phyloP scores from a whole-genome alignment of 192 early-diverging fungal genomes.

The Linnemannia schmuckeri region DNA sequence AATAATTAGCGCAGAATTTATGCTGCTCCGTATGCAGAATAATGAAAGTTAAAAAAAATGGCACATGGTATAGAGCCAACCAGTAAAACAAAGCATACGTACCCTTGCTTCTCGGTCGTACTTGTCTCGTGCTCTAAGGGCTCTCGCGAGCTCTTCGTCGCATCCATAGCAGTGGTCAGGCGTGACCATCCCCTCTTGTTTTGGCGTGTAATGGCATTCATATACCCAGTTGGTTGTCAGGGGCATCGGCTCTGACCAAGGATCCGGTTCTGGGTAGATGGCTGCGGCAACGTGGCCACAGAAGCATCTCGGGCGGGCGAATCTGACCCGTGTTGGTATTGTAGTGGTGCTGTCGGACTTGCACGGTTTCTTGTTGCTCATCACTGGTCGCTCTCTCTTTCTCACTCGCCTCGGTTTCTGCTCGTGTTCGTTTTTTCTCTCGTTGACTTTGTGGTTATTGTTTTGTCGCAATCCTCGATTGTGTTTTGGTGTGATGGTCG shows the following conservation, averaged over 20 bases:
- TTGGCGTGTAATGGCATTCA: slow-evolving; percentile 24
- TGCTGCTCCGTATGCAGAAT: neutral
- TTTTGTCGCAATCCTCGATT: neutral
- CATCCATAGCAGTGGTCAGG: slow-evolving; percentile 24
- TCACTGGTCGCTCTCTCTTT: neutral
- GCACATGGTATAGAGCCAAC: neutral
- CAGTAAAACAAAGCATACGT: neutral
- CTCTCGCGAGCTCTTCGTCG: neutral
- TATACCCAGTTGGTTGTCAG: slow-evolving; percentile 22
- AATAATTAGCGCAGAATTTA: neutral
- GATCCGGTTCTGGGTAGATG: slow-evolving; percentile 11
- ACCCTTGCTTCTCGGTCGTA: neutral
- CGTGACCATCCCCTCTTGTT: slow-evolving; percentile 11
- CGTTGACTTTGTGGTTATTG: neutral
- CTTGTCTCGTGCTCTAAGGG: neutral
- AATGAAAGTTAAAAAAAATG: neutral
- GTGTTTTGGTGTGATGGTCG: neutral
- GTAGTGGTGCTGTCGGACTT: neutral
- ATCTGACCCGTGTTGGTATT: neutral
- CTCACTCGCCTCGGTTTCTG: neutral
- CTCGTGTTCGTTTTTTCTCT: neutral
- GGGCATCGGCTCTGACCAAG: neutral
- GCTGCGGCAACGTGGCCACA: slow-evolving; percentile 22
- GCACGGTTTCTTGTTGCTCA: neutral
- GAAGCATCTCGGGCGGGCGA: slow-evolving; percentile 25